Base-by-base conservation (phyloP, 768 basidiomycete genomes). In the Megacollybia marginata region DNA sequence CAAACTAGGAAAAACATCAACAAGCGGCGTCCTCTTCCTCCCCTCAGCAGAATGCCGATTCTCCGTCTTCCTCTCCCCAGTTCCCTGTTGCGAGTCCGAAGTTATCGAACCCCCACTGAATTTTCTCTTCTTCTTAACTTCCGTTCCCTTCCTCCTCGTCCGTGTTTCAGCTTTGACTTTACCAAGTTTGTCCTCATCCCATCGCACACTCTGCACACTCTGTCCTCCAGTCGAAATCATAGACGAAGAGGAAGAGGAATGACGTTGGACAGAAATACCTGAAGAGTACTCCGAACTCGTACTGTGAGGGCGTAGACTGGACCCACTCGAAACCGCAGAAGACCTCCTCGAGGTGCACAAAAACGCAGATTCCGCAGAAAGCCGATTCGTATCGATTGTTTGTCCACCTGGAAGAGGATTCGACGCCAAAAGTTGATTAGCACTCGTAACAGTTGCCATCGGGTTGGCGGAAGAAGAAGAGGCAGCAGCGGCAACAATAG, bases 1-100 rank as follows among this genome's bases (percentile, higher is more conserved):
- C 20, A 40, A 47, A 18, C 75, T 74, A 0, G 81, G 78, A 66
- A 88, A 88, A 38, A 90, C 69, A 32, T 80, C 76, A 9, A 68
- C 65, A 31, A 88, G 58, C 0, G 79, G 69, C 8, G 75, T 78
- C 52, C 83, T 67, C 56, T 68, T 72, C 54, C 79, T 68, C 18
- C 71, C 76, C 53, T 84, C 84, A 7, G 67, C 66, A 4, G 65
- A 70, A 48, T 40, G 35, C 38, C 69, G 65, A 15, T 58, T 55
- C 54, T 59, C 58, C 47, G 57, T 57, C 38, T 60, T 64, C 33
- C 23, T 28, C 23, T 28, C 23, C 23, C 23, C 23, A 28, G 23
- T 28, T 6, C 23, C 23, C 23, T 28, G 23, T 6, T 28, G 23
- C 23, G 23, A 28, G 6, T 28, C 23, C 23, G 6, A 28, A 28